Conservation (phyloP, 768 basidiomycete species). For the Rhizopogon rudus region DNA sequence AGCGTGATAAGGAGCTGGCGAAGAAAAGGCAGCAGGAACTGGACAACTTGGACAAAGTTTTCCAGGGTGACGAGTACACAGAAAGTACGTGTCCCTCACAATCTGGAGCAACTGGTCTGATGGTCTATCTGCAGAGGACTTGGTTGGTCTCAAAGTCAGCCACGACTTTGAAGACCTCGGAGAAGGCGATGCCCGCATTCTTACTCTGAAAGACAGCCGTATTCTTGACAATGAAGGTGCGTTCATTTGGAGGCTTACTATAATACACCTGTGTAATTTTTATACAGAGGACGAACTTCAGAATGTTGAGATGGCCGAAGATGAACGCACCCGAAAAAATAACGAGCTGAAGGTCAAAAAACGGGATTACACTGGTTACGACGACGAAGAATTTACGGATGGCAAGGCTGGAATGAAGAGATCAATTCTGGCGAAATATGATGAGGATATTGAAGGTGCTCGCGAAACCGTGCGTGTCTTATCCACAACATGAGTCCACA, state of each 20-base stretch:
- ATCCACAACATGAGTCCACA: background rate
- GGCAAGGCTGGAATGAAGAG: constrained; percentile 77
- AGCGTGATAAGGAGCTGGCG: constrained; percentile 84
- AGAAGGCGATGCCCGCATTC: constrained; percentile 92
- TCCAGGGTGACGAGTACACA: constrained; percentile 71
- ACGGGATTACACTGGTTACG: constrained; percentile 89
- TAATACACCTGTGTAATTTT: background rate
- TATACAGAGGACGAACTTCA: constrained; percentile 91
- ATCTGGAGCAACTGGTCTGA: background rate
- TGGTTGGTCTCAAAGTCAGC: constrained; percentile 91
- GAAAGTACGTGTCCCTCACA: constrained; percentile 58
- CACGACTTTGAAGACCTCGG: constrained; percentile 91
- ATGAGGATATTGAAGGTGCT: constrained; percentile 79
- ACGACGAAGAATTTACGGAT: constrained; percentile 88
- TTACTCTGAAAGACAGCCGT: constrained; percentile 94
- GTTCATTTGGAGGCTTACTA: background rate
- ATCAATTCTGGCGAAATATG: constrained; percentile 87
- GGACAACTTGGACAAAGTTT: constrained; percentile 76
- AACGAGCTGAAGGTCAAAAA: constrained; percentile 84
- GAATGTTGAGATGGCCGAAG: constrained; percentile 92
- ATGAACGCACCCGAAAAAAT: constrained; percentile 73
- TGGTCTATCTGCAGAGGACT: constrained; percentile 54
- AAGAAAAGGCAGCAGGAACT: constrained; percentile 77
- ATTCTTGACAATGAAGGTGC: constrained; percentile 93
- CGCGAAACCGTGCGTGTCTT: constrained; percentile 54